Percentiles rank a stretch among this genome's conserved stretches.
Conservation (phyloP, 2,329 filamentous ascomycete species). For the Thelonectria rubi region DNA sequence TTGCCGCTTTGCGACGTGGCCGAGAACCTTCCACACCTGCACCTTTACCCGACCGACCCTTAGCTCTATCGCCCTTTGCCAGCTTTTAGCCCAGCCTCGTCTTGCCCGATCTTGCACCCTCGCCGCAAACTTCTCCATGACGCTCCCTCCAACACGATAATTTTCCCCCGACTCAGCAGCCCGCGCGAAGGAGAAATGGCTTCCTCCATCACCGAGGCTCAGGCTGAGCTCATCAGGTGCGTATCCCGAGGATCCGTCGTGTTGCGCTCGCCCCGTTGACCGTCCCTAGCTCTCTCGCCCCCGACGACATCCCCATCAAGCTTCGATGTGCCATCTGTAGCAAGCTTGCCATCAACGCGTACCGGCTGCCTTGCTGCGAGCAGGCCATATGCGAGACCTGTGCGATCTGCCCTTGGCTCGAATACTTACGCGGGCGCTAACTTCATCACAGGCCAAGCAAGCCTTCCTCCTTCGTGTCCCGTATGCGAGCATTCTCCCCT, state of each 20-base stretch:
- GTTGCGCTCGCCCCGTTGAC: constrained; percentile 22
- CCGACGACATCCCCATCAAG: constrained; percentile 94
- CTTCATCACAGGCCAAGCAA: constrained; percentile 70
- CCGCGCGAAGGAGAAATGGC: constrained; percentile 45
- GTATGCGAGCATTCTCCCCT: constrained; percentile 93
- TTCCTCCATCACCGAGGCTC: constrained; percentile 56
- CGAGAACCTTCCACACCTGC: constrained; percentile 11
- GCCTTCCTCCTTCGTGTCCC: constrained; percentile 81
- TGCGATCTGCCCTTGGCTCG: constrained; percentile 49
- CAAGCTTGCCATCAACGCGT: constrained; percentile 89
- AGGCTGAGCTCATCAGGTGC: constrained; percentile 68
- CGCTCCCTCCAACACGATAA: constrained; percentile 35
- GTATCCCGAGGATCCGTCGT: constrained; percentile 28
- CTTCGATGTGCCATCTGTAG: constrained; percentile 94
- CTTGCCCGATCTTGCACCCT: constrained; percentile 16
- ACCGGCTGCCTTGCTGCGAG: constrained; percentile 92
- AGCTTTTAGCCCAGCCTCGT: constrained; percentile 26
- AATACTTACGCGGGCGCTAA: constrained; percentile 20
- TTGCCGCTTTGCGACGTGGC: constrained; percentile 22
- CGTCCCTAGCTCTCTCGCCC: constrained; percentile 72
- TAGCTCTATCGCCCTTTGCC: neutral
- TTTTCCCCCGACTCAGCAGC: constrained; percentile 31
- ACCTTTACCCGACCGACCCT: constrained; percentile 19
- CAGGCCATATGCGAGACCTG: constrained; percentile 92
- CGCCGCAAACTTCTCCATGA: constrained; percentile 35